Conservation (phyloP, 768 basidiomycete species). For the Brasilioporus rufonigricans region DNA sequence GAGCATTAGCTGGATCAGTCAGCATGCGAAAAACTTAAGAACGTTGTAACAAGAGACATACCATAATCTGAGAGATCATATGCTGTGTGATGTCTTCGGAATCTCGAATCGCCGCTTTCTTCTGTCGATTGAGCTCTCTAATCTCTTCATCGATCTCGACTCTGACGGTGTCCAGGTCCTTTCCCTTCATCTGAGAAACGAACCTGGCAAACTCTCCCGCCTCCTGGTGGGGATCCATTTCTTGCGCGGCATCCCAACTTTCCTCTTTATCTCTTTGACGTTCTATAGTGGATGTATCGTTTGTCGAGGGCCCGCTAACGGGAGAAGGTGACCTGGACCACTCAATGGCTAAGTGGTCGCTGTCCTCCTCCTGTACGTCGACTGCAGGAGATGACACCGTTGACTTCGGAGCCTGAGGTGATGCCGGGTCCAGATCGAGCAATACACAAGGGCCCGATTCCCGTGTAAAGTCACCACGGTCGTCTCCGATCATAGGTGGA, state of each 20-base stretch:
- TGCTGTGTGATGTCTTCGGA: constrained; percentile 94
- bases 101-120: constrained; percentile 87
- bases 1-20: constrained; percentile 66
- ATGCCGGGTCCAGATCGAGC: constrained; percentile 3
- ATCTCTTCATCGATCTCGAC: constrained; percentile 94
- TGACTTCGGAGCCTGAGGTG: constrained; percentile 11
- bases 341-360: constrained; percentile 27
- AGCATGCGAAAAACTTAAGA: constrained; percentile 1
- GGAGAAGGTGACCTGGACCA: constrained; percentile 44
- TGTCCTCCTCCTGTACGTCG: constrained; percentile 13
- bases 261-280: constrained; percentile 32
- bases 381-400: neutral
- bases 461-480: constrained; percentile 5
- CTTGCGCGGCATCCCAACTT: constrained; percentile 81
- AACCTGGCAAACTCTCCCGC: constrained; percentile 92
- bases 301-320: neutral
- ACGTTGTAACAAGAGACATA: constrained; percentile 25
- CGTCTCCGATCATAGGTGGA: constrained; percentile 16
- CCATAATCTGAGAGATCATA: constrained; percentile 87
- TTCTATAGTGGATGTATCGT: constrained; percentile 15
- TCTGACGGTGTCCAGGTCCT: constrained; percentile 75
- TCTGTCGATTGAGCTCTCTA: constrained; percentile 71
- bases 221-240: constrained; percentile 77
- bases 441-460: neutral
- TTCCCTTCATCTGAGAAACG: constrained; percentile 86